These are phyloP conservation scores for Spathaspora girioi DNA, from an alignment of 805 yeast species.

Conservation along the genomic window DNA sequence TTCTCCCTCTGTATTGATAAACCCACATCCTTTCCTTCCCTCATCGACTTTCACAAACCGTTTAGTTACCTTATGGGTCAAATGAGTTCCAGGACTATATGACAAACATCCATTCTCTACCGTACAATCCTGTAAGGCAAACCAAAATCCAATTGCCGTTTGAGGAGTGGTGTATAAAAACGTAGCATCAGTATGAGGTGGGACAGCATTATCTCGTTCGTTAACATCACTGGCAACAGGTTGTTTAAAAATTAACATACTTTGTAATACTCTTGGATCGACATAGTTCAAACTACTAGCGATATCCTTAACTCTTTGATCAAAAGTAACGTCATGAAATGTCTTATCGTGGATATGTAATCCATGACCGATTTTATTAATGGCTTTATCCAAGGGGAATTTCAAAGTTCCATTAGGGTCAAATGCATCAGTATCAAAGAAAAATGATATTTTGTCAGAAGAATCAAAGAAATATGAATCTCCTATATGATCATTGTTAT, in stretches of 20 bases:
- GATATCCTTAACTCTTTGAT: slow-evolving; percentile 47
- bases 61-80: slow-evolving; percentile 49
- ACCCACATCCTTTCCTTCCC: slow-evolving; percentile 54
- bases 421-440: slow-evolving; percentile 71
- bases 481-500: slow-evolving; percentile 58
- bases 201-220: slow-evolving; percentile 54
- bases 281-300: slow-evolving; percentile 49
- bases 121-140: slow-evolving; percentile 74
- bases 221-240: slow-evolving; percentile 44
- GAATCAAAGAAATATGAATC: slow-evolving; percentile 69
- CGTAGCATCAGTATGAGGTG: slow-evolving; percentile 73
- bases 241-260: slow-evolving; percentile 78
- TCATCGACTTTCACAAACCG: slow-evolving; percentile 57
- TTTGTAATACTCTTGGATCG: slow-evolving; percentile 72
- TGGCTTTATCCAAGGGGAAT: slow-evolving; percentile 51
- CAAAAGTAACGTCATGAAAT: slow-evolving; percentile 52
- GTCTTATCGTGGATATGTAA: slow-evolving; percentile 53
- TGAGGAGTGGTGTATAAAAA: slow-evolving; percentile 71
- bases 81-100: slow-evolving; percentile 70
- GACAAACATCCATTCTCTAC: slow-evolving; percentile 63
- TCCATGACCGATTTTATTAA: slow-evolving; percentile 81
- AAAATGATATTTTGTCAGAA: slow-evolving; percentile 63
- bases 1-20: slow-evolving; percentile 33
- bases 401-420: slow-evolving; percentile 47
- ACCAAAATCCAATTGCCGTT: slow-evolving; percentile 76